A percentile compares a stretch with the other conserved stretches of the same genome.
phyloP scores from a whole-genome alignment of 2,329 filamentous ascomycete genomes.

The Epichloe gansuensis region DNA sequence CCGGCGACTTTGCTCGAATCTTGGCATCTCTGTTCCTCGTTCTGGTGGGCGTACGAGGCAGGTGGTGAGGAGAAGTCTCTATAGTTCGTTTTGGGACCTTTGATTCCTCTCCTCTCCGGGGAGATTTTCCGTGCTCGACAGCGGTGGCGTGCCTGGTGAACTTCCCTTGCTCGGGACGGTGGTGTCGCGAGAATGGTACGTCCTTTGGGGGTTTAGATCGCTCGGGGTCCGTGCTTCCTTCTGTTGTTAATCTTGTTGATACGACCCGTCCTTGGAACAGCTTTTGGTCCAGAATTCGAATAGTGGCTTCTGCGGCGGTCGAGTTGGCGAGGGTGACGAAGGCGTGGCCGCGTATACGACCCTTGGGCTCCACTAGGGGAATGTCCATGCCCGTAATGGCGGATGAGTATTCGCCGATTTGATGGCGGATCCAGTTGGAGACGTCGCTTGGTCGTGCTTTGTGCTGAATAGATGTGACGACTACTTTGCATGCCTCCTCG shows the following conservation, averaged over 20 bases:
- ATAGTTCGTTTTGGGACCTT: neutral
- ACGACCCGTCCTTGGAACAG: conserved; percentile 15
- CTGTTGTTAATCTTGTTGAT: neutral
- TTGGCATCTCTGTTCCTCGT: neutral
- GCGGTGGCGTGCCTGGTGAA: neutral
- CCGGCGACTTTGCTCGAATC: neutral
- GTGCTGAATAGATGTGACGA: conserved; percentile 15
- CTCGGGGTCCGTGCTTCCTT: neutral
- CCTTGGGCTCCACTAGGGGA: conserved; percentile 12
- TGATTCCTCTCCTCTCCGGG: neutral
- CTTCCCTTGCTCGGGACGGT: neutral
- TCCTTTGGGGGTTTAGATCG: neutral
- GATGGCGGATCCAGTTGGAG: conserved; percentile 15
- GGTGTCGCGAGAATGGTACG: neutral
- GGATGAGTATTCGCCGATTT: conserved; percentile 10
- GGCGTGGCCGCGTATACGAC: conserved; percentile 15
- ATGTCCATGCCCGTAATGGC: conserved; percentile 15
- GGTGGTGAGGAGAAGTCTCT: neutral
- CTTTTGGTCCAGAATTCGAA: conserved; percentile 15
- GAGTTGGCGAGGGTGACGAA: conserved; percentile 13
- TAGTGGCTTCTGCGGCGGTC: conserved; percentile 11
- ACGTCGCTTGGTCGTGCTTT: conserved; percentile 13
- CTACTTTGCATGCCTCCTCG: conserved; percentile 13
- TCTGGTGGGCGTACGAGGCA: neutral
- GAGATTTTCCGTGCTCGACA: neutral